Evolutionary conservation across 306 rosid genomes (phyloP).

Genomic region (Prunus mongolica): DNA sequence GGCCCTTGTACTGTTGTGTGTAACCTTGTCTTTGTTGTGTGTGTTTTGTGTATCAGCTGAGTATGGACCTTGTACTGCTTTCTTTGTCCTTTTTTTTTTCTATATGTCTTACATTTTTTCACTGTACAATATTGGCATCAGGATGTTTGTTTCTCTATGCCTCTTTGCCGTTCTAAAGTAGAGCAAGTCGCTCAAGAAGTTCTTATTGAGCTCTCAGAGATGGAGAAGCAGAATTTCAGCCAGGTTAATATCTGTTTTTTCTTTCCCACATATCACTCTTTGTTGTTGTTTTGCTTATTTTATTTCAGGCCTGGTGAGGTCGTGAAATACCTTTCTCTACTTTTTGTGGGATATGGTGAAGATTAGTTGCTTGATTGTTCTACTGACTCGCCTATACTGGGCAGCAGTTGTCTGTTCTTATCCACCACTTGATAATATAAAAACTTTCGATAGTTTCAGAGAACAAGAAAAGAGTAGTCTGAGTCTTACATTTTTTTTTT

Average conservation of each 20-base stretch:
- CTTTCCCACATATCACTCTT: conserved; percentile 3
- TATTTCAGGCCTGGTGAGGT: conserved; percentile 12
- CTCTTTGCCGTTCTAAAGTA: conserved; percentile 80
- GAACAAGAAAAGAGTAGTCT: background rate
- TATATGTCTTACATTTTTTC: conserved; percentile 6
- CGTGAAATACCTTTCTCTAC: conserved; percentile 10
- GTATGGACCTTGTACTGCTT: background rate
- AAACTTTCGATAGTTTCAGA: background rate
- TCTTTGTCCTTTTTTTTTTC: background rate
- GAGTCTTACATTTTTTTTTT: no score
- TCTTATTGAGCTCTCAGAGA: conserved; percentile 90
- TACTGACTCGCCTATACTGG: background rate
- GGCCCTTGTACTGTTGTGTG: no score
- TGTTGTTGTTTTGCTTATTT: conserved; percentile 3
- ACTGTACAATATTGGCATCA: conserved; percentile 27
- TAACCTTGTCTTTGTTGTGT: background rate
- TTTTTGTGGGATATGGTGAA: background rate
- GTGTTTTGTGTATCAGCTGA: background rate
- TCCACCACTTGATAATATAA: background rate
- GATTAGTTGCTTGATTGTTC: background rate
- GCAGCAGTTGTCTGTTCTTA: background rate
- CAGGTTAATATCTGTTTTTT: conserved; percentile 55
- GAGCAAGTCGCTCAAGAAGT: conserved; percentile 77
- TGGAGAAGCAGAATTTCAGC: conserved; percentile 86
- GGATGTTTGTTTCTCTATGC: conserved; percentile 92